phyloP scores from a whole-genome alignment of 192 early-diverging fungal genomes.

The Umbelopsis isabellina region DNA sequence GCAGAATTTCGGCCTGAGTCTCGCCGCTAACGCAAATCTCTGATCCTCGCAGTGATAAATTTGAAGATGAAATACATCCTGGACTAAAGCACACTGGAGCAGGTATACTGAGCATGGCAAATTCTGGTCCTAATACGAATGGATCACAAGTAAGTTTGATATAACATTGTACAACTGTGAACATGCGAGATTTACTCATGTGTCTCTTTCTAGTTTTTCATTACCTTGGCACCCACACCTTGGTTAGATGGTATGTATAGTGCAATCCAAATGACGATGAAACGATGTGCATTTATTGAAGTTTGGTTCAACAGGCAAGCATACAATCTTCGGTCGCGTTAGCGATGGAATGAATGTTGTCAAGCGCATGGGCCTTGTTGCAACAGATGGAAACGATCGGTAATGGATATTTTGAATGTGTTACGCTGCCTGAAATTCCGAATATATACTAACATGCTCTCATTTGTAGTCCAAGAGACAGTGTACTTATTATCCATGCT shows the following conservation, averaged over 20 bases:
- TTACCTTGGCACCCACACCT: constrained; percentile 87
- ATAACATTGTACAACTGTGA: not conserved
- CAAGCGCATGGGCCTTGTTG: constrained; percentile 76
- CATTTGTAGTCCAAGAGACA: constrained; percentile 42
- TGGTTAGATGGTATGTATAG: constrained; percentile 74
- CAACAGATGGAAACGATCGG: constrained; percentile 59
- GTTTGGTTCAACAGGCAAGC: constrained; percentile 70
- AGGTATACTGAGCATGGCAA: constrained; percentile 90
- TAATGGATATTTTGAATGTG: constrained; percentile 17
- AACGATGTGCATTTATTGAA: not conserved
- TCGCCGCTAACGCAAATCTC: not conserved
- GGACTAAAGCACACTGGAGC: constrained; percentile 84
- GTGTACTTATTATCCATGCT: constrained; percentile 49
- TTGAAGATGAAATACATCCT: constrained; percentile 82
- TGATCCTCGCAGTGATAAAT: constrained; percentile 61
- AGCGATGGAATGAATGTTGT: constrained; percentile 80
- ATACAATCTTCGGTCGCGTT: constrained; percentile 89
- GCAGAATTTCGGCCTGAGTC: not conserved
- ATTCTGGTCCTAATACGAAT: constrained; percentile 70
- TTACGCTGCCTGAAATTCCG: not conserved
- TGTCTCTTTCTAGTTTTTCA: constrained; percentile 72
- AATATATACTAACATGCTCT: not conserved
- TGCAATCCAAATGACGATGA: not conserved
- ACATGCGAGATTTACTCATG: not conserved
- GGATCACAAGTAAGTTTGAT: constrained; percentile 56